Base-by-base conservation (phyloP, 805 yeast species). In the Saccharomycopsis amapae region DNA sequence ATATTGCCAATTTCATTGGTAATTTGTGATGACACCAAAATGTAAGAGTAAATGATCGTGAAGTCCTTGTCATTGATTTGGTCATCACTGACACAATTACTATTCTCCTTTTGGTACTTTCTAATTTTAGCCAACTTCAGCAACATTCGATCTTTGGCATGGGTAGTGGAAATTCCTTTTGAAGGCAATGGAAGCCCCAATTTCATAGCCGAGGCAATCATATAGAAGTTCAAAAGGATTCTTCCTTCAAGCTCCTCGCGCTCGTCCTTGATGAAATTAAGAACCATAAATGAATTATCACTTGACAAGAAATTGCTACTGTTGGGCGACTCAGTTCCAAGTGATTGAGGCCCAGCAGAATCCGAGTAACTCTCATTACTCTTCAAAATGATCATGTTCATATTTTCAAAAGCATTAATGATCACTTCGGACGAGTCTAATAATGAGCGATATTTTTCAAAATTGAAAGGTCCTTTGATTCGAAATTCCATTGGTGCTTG, bases 401-500 rank as follows among this genome's bases (percentile, higher is more conserved):
- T 67, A 55, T 85, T 84, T 59, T 83, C 89, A 57, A 76, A 80
- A 0, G 88, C 79, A 56, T 85, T 90, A 20, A 85, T 66, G 23
- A 85, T 81, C 26, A 70, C 69, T 38, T 81, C 79, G 0, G 93
- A 82, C 2, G 75, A 62, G 10, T 62, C 60, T 18, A 85, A 58
- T 19, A 85, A 58, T 32, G 62, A 65, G 35, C 66, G 64, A 60
- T 80, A 86, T 0, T 68, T 66, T 2, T 60, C 63, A 2, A 60
- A 57, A 2, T 89, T 86, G 53, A 84, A 85, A 12, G 73, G 70
- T 0, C 95, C 95, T 55, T 85, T 81, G 46, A 86, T 62, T 38
- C 95, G 67, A 44, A 81, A 67, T 59, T 85, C 95, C 58, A 76
- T 69, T 2, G 89, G 85, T 0, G 94, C 87, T 56, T 81, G 87